Percentiles rank a stretch among this genome's conserved stretches.
These are phyloP conservation scores for Fusarium sp. DNA, from an alignment of 2,329 filamentous ascomycete species.

Conservation along the genomic window DNA sequence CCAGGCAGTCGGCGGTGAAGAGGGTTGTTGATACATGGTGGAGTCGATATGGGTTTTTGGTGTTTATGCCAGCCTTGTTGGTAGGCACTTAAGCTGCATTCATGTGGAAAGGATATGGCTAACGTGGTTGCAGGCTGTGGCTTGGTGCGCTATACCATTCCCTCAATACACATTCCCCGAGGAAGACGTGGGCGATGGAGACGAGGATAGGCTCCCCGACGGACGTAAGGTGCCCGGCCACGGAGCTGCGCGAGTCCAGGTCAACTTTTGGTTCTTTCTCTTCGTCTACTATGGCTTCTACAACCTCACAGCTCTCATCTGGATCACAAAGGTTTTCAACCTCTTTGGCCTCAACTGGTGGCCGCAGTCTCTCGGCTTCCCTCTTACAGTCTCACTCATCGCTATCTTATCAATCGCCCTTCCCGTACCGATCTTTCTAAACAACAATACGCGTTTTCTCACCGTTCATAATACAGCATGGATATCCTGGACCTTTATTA, in stretches of 20 bases:
- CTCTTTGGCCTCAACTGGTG: slow-evolving; percentile 81
- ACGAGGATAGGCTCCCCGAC: slow-evolving; percentile 45
- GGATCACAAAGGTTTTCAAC: slow-evolving; percentile 81
- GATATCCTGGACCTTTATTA: slow-evolving; percentile 79
- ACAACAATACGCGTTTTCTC: slow-evolving; percentile 67
- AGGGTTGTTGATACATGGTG: slow-evolving; percentile 75
- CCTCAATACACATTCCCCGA: slow-evolving; percentile 72
- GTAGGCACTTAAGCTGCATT: slow-evolving; percentile 57
- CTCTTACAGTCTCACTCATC: slow-evolving; percentile 74
- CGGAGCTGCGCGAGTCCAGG: slow-evolving; percentile 73
- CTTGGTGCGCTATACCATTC: slow-evolving; percentile 77
- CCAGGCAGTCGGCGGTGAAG: slow-evolving; percentile 71
- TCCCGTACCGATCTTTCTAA: slow-evolving; percentile 73
- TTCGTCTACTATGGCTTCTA: slow-evolving; percentile 80
- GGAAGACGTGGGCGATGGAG: slow-evolving; percentile 60
- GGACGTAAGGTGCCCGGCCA: slow-evolving; percentile 70
- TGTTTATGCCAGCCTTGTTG: slow-evolving; percentile 72
- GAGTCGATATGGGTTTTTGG: slow-evolving; percentile 72
- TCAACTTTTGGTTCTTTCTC: slow-evolving; percentile 82
- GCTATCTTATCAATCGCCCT: slow-evolving; percentile 71
- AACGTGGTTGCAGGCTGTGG: slow-evolving; percentile 65
- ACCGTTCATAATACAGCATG: slow-evolving; percentile 76
- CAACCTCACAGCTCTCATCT: slow-evolving; percentile 76
- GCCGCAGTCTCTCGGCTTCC: slow-evolving; percentile 75
- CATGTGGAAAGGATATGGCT: slow-evolving; percentile 6